Evolutionary conservation across 352 stramenopile species (phyloP), one percentile per base, ranked within the genome.

Genomic region (Phytophthora kernoviae): DNA sequence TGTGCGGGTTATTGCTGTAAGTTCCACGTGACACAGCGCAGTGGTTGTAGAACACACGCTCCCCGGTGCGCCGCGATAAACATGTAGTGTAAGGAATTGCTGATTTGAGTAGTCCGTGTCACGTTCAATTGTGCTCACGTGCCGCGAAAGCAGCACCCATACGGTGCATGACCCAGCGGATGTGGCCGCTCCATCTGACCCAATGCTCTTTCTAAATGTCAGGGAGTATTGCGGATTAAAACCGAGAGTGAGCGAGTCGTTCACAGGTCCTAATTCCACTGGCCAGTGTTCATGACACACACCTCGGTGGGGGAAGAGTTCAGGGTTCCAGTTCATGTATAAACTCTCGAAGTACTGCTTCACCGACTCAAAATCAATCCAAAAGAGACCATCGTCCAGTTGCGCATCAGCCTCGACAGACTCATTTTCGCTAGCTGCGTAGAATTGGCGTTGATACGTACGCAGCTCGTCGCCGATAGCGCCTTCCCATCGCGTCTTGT

Each of bases 261-360:
- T 93, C 5, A 72, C 70, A 2, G 89, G 91, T 1, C 93, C 94
- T 27, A 87, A 61, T 33, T 91, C 78, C 7, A 87, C 63, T 0
- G 93, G 87, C 95, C 93, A 86, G 76, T 96, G 76, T 48, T 88
- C 65, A 67, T 96, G 91, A 37, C 77, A 82, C 18, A 89, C 85
- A 17, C 77, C 86, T 65, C 87, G 87, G 61, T 84, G 87, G 10
- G 69, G 79, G 60, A 99, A 98, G 12, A 98, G 73, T 30, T 82
- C 73, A 17, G 95, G 94, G 54, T 98, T 98, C 96, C 96, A 99
- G 45, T 96, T 98, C 44, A 99, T 69, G 62, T 98, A 98, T 21
- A 99, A 72, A 42, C 90, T 96, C 24, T 94, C 80, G 53, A 98
- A 99, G 49, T 98, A 97, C 12, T 79, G 43, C 36, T 97, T 86